Evolutionary conservation across 2,329 filamentous ascomycete species (phyloP), one percentile per base, ranked within the genome.

Genomic region (Allantophomopsis lycopodina): DNA sequence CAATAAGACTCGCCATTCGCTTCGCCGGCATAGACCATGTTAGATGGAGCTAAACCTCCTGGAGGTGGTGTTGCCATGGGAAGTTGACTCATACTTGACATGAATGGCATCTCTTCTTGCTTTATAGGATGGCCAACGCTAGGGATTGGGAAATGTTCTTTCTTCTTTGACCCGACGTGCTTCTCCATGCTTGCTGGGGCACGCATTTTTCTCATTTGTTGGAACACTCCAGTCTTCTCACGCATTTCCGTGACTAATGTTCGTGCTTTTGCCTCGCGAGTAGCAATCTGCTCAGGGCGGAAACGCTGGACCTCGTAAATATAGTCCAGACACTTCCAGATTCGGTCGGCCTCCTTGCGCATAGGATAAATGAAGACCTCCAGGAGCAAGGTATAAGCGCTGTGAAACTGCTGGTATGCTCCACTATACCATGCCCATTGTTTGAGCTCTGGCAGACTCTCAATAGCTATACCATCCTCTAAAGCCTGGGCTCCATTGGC

Each of bases 401-500:
- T 68, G 50, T 86, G 82, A 54, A 79, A 84, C 53, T 85, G 81
- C 44, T 83, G 77, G 46, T 81, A 72, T 5, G 82, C 79, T 4
- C 80, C 79, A 11, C 63, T 51, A 48, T 85, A 86, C 83, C 83
- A 87, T 2, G 64, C 58, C 79, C 80, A 87, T 1, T 60, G 60
- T 1, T 60, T 56, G 31, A 84, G 48, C 2, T 63, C 61, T 1
- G 68, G 67, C 1, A 63, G 55, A 2, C 64, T 69, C 41, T 77
- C 73, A 10, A 78, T 58, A 7, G 60, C 59, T 36, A 77, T 68
- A 2, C 65, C 68, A 43, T 63, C 63, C 48, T 79, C 74, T 41
- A 76, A 55, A 23, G 66, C 62, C 39, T 63, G 59, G 3, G 68
- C 67, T 23, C 73, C 73, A 20, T 72, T 71, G n/a, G 68, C 69